These are phyloP conservation scores for Aphanoascus verrucosus DNA, from an alignment of 2,329 filamentous ascomycete genomes.

Conservation along the genomic window DNA sequence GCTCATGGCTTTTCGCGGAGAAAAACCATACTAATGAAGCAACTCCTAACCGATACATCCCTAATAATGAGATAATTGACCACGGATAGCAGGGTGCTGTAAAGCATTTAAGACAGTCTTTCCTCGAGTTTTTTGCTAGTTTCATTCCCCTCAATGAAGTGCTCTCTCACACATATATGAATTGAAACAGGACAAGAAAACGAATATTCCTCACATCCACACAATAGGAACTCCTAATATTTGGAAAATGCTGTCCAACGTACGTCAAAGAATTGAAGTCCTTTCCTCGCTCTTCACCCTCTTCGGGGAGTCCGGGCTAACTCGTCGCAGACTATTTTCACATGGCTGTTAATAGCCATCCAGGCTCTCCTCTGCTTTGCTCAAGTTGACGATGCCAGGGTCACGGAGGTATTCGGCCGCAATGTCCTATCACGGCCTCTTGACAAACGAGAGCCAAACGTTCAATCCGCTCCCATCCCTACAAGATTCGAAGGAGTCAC, in stretches of 20 bases:
- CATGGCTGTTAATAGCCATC: constrained; percentile 9
- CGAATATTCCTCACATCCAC: not conserved
- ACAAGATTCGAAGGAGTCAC: constrained; percentile 44
- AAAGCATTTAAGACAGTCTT: not conserved
- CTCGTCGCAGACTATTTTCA: not conserved
- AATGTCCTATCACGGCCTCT: constrained; percentile 6
- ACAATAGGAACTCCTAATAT: not conserved
- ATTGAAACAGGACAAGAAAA: not conserved
- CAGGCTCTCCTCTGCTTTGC: not conserved
- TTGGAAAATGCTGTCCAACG: constrained; percentile 5
- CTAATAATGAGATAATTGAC: too few relatives aligned
- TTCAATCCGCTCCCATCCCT: constrained; percentile 28
- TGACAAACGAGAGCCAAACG: constrained; percentile 3
- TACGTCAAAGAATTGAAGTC: not conserved
- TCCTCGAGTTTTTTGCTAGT: not conserved
- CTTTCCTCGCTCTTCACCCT: not conserved
- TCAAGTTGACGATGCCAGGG: constrained; percentile 3
- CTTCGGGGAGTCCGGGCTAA: not conserved
- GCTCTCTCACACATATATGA: not conserved
- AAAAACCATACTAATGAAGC: not conserved
- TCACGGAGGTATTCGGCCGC: constrained; percentile 8
- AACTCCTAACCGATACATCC: too few relatives aligned
- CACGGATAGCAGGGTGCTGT: not conserved
- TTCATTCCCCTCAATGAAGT: not conserved
- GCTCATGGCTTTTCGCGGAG: not conserved